Evolutionary conservation across 2,329 filamentous ascomycete species (phyloP), one percentile per base, ranked within the genome.

Genomic region (Ceratocystis harringtonii): DNA sequence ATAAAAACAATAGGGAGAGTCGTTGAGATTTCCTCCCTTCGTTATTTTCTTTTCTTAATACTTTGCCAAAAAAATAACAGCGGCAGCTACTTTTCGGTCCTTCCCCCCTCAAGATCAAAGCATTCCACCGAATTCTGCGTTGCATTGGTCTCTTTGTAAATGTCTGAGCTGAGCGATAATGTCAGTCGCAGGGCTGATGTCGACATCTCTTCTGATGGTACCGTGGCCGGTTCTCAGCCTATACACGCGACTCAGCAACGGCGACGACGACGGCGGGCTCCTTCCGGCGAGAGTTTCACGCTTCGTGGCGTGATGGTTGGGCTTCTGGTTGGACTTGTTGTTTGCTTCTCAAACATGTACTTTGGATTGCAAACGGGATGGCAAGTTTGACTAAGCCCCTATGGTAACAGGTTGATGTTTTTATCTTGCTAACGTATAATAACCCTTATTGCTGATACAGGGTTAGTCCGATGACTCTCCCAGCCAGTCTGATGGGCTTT

Each of bases 281-380:
- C 65, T 7, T 73, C 75, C 2, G 80, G 79, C 63, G 83, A 83
- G 60, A 91, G 90, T 77, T 96, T 99, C 76, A 97, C 94, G 0
- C 66, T 87, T 30, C 87, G 94, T 65, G 90, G 90, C 62, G 80
- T 97, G 48, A 73, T 84, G 4, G 90, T 89, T 32, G 94, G 94
- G 17, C 79, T 95, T 5, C 78, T 83, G 2, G 94, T 99, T 69
- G 94, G 94, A 50, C 84, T 94, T 3, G 79, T 97, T 65, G 96
- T 97, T 72, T 94, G 89, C 73, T 96, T 96, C 74, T 95, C 90
- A 63, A 99, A 99, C 73, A 96, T 95, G 79, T 99, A 97, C 75
- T 99, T 99, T 74, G 94, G 94, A n/a, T 79, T 99, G 41, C 94
- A 97, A 76, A 95, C 90, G 32, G 78, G 79, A 68, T 82, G 79